Base-by-base conservation (phyloP, 2,329 filamentous ascomycete species). In the Alternaria infectoria region DNA sequence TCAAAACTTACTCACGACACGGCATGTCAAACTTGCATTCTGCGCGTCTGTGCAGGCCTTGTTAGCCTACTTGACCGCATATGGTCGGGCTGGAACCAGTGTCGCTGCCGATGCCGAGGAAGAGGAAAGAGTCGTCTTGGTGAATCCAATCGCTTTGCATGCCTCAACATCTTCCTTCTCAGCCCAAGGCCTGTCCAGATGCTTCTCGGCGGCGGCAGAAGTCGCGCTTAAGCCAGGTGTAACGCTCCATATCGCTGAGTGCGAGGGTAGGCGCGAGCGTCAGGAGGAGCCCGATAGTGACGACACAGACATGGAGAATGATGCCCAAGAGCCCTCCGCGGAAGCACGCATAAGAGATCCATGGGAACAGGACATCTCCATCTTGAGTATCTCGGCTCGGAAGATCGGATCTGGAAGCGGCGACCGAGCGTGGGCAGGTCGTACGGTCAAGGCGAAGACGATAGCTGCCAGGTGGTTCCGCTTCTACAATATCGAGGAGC, bases 21-120 rank as follows among this genome's bases (percentile, higher is more conserved):
- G 88, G 28, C 88, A 90, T 71, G 86, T 96, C 66, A 88, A 87
- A 58, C 79, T 94, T 9, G 82, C 88, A 36, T 97, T 96, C 80
- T 87, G 89, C 58, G 89, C 92, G 0, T 93, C 91, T 3, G 86
- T 96, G 57, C 89, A 91, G 21, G 89, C 92, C 77, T 86, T 97
- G 7, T 90, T 93, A 57, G 92, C 92, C 36, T 92, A 90, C 72
- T 84, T 97, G 17, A 84, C 90, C 45, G 84, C 87, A 55, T 66
- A 64, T 52, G 68, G 64, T 46, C 65, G 60, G 21, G 45, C 62
- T 54, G 64, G 36, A 30, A 51, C 65, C 49, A 61, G 46, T 51
- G 49, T 63, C 30, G 36, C 52, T 36, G 64, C 36, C 21, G 62
- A 65, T 19, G 57, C 54, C 51, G 56, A 59, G 50, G 50, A 58